Conservation (phyloP, 306 rosid genomes). For the Prunus padus region DNA sequence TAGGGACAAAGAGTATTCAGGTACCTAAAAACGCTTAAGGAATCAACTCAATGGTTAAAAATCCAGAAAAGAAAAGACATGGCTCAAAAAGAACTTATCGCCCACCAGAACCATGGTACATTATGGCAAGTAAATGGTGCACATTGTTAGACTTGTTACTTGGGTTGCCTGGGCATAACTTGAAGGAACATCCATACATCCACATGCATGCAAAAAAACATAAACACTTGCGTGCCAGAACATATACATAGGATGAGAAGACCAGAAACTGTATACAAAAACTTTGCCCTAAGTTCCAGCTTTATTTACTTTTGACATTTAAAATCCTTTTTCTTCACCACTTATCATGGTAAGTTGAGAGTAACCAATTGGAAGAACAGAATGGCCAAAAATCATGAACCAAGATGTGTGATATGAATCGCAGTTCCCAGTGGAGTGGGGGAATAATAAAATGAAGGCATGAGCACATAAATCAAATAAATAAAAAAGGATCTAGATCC, state of each 20-base stretch:
- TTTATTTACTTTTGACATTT: background rate
- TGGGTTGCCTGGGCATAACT: background rate
- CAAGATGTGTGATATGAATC: background rate
- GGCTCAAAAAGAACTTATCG: background rate
- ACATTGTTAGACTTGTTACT: background rate
- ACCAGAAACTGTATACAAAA: background rate
- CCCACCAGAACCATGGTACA: background rate
- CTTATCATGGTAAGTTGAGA: background rate
- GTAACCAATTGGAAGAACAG: background rate
- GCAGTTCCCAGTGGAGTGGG: background rate
- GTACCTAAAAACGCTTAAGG: constrained; percentile 73
- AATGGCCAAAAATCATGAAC: background rate
- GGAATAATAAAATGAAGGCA: background rate
- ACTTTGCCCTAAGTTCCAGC: background rate
- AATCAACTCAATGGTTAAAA: constrained; percentile 20
- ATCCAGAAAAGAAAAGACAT: background rate
- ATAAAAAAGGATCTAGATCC: constrained; percentile 6
- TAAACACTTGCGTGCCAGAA: background rate
- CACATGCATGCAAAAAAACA: background rate
- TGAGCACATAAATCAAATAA: constrained; percentile 4
- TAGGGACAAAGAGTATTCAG: constrained; percentile 81
- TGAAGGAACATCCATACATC: background rate
- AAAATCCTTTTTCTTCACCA: background rate
- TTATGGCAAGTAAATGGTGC: background rate
- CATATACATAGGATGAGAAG: background rate